These are phyloP conservation scores for Termitomyces sp. DNA, from an alignment of 768 basidiomycete species.

Conservation along the genomic window DNA sequence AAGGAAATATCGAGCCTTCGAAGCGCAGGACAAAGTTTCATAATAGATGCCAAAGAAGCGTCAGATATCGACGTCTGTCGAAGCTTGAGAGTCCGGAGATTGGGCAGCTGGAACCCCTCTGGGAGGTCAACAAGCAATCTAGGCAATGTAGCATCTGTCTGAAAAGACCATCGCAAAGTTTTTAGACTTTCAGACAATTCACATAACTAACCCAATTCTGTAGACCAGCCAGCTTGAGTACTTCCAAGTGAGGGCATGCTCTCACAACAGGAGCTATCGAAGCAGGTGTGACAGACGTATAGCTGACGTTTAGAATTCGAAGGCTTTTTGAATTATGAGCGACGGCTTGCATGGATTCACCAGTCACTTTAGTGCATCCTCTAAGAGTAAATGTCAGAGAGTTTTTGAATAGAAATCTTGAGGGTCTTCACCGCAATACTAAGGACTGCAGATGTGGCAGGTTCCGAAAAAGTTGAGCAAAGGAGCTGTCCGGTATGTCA, in stretches of 20 bases:
- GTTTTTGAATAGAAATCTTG: background rate
- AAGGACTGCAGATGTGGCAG: constrained; percentile 41
- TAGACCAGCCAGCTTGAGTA: constrained; percentile 60
- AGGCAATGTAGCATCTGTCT: constrained; percentile 55
- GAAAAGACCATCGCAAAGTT: background rate
- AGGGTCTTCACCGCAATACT: constrained; percentile 42
- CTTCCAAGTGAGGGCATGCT: constrained; percentile 33
- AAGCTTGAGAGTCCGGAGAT: constrained; percentile 52
- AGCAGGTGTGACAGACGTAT: constrained; percentile 47
- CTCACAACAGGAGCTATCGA: constrained; percentile 40
- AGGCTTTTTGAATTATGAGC: constrained; percentile 38
- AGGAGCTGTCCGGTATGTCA: constrained; percentile 43
- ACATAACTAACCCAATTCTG: constrained; percentile 46
- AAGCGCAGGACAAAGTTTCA: constrained; percentile 44
- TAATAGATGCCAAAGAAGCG: constrained; percentile 32
- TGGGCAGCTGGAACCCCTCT: constrained; percentile 25
- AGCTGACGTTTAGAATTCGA: constrained; percentile 49
- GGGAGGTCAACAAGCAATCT: constrained; percentile 32
- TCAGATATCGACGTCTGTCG: constrained; percentile 51
- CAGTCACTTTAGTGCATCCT: constrained; percentile 53
- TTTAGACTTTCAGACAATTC: background rate
- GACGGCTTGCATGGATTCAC: constrained; percentile 38
- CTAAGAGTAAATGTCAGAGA: constrained; percentile 25
- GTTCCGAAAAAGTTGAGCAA: constrained; percentile 43
- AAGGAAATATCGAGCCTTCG: constrained; percentile 60